Conservation (phyloP, 1,139 yeast genomes). For the Barnettozyma hawaiiensis region DNA sequence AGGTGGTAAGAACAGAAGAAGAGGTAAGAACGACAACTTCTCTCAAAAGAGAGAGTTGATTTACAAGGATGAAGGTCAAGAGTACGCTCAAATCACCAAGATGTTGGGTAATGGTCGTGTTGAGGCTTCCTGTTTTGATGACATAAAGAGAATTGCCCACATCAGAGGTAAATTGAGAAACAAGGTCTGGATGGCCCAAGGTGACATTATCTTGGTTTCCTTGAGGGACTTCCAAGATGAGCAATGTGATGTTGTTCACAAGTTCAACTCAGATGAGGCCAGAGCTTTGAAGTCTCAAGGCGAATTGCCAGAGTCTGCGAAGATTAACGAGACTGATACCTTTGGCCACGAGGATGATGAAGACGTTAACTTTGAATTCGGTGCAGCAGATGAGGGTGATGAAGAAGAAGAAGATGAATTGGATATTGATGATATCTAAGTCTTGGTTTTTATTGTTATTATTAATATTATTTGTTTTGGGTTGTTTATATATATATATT, state of each 20-base stretch:
- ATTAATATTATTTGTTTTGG: conserved; percentile 11
- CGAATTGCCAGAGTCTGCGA: conserved; percentile 93
- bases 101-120: conserved; percentile 98
- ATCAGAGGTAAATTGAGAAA: conserved; percentile 98
- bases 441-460: conserved; percentile 13
- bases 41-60: conserved; percentile 92
- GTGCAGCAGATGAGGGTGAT: conserved; percentile 82
- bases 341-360: conserved; percentile 96
- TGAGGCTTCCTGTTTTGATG: conserved; percentile 93
- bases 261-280: conserved; percentile 96
- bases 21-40: conserved; percentile 95
- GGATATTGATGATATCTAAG: conserved; percentile 76
- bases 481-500: conserved; percentile 9
- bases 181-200: conserved; percentile 99
- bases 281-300: conserved; percentile 94
- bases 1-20: conserved; percentile 77
- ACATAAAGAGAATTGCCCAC: conserved; percentile 89
- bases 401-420: conserved; percentile 70
- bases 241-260: conserved; percentile 96
- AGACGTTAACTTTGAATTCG: conserved; percentile 97
- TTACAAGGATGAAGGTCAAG: conserved; percentile 94
- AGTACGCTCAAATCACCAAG: conserved; percentile 96
- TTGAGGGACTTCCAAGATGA: conserved; percentile 98
- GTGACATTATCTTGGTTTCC: conserved; percentile 93
- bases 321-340: conserved; percentile 96